Percentiles rank a stretch among this genome's conserved stretches.
phyloP scores from a whole-genome alignment of 176 grass and related monocot species.

The Pharus latifolius region DNA sequence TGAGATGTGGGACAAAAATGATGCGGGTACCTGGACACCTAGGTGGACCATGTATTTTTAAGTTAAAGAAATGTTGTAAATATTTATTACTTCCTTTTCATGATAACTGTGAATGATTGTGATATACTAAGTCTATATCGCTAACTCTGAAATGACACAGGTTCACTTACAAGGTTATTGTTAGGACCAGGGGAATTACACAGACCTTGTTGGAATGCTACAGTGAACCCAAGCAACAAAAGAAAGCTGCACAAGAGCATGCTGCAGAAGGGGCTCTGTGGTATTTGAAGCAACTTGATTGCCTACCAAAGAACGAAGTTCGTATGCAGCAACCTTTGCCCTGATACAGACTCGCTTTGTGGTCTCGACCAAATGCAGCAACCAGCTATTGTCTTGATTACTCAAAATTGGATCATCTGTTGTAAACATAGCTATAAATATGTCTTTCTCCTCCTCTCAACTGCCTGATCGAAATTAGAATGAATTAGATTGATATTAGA shows the following conservation, averaged over 20 bases:
- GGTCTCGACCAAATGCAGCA: neutral
- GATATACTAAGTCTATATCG: neutral
- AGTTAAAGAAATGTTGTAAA: neutral
- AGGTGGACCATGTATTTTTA: neutral
- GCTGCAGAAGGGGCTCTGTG: constrained; percentile 75
- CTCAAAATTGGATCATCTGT: too few species aligned
- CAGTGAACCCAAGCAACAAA: constrained; percentile 56
- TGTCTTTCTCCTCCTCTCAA: too few species aligned
- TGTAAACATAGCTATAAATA: too few species aligned
- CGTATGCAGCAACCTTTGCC: neutral
- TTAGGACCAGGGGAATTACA: constrained; percentile 34
- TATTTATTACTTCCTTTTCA: neutral
- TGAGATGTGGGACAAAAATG: too few species aligned
- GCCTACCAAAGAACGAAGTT: constrained; percentile 15
- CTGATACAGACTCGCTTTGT: neutral
- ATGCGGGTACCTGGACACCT: neutral
- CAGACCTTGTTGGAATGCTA: constrained; percentile 39
- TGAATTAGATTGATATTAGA: too few species aligned
- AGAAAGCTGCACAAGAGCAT: constrained; percentile 66
- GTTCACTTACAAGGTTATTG: constrained; percentile 77
- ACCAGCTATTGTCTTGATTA: neutral
- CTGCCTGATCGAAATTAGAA: too few species aligned
- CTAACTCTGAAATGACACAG: constrained; percentile 33
- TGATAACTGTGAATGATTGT: neutral
- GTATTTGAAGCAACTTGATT: constrained; percentile 55